Percentiles rank a stretch among this genome's conserved stretches.
These are phyloP conservation scores for Martensiomyces pterosporus DNA, from an alignment of 192 early-diverging fungal genomes.

Conservation along the genomic window DNA sequence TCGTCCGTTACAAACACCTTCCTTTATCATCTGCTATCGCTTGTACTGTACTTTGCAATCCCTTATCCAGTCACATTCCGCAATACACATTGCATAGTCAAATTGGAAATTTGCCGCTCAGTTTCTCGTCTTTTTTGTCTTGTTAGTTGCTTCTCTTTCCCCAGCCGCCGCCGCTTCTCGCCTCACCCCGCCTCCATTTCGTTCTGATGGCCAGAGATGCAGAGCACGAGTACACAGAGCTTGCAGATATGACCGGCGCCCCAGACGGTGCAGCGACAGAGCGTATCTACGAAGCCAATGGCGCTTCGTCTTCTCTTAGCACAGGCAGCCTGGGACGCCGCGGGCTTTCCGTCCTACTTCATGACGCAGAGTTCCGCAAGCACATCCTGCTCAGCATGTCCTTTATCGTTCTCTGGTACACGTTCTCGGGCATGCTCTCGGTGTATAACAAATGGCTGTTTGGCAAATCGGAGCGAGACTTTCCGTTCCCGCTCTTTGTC, in stretches of 20 bases:
- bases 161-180: not conserved
- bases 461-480: constrained; percentile 72
- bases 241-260: constrained; percentile 20
- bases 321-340: too few species aligned
- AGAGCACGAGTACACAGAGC: constrained; percentile 42
- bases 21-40: too few species aligned
- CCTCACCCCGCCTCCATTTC: not conserved
- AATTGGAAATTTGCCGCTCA: not conserved
- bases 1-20: too few species aligned
- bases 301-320: too few species aligned
- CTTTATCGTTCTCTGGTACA: constrained; percentile 57
- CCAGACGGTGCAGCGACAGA: constrained; percentile 5
- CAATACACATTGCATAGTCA: not conserved
- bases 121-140: not conserved
- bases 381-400: constrained; percentile 34
- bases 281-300: constrained; percentile 5
- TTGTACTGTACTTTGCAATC: too few species aligned
- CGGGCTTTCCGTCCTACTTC: constrained; percentile 13
- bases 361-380: constrained; percentile 20
- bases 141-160: not conserved
- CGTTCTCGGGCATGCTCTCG: constrained; percentile 66
- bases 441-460: constrained; percentile 97
- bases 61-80: constrained; percentile 3
- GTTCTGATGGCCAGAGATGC: constrained; percentile 8
- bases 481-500: constrained; percentile 83